Percentiles rank a stretch among this genome's conserved stretches.
Conservation (phyloP, 257 asterid species). For the Solanum appendiculatum region DNA sequence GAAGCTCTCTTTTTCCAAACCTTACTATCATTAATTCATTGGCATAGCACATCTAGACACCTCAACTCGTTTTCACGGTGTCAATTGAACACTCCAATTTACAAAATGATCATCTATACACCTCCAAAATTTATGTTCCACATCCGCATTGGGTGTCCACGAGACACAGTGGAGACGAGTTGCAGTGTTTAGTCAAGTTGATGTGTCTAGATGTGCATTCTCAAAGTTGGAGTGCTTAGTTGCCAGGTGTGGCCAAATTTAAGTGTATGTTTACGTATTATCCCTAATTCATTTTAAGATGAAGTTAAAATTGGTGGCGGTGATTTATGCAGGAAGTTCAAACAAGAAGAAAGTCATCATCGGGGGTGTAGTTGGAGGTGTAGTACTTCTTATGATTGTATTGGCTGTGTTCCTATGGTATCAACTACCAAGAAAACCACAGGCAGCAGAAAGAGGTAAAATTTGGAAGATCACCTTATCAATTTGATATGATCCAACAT, state of each 20-base stretch:
- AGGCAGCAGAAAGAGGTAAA: constrained; percentile 31
- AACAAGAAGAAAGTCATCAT: constrained; percentile 42
- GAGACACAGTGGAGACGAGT: background rate
- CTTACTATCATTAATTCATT: background rate
- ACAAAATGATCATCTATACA: background rate
- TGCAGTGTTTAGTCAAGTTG: background rate
- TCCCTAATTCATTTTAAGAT: background rate
- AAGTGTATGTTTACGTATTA: background rate
- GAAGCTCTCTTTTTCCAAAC: background rate
- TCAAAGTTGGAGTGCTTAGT: background rate
- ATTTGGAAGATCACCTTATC: background rate
- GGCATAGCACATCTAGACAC: background rate
- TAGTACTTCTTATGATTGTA: constrained; percentile 35
- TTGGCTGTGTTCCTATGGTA: constrained; percentile 34
- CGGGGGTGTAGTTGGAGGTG: constrained; percentile 72
- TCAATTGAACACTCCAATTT: background rate
- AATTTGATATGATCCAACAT: background rate
- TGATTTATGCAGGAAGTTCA: constrained; percentile 41
- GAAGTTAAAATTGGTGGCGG: background rate
- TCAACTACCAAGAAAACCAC: constrained; percentile 31
- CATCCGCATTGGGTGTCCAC: background rate
- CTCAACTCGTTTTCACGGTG: background rate
- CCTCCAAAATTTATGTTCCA: background rate
- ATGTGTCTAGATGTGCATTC: background rate
- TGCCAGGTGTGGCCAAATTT: background rate